Base-by-base conservation (phyloP, 140 eudicot species). In the Stevia rebaudiana region DNA sequence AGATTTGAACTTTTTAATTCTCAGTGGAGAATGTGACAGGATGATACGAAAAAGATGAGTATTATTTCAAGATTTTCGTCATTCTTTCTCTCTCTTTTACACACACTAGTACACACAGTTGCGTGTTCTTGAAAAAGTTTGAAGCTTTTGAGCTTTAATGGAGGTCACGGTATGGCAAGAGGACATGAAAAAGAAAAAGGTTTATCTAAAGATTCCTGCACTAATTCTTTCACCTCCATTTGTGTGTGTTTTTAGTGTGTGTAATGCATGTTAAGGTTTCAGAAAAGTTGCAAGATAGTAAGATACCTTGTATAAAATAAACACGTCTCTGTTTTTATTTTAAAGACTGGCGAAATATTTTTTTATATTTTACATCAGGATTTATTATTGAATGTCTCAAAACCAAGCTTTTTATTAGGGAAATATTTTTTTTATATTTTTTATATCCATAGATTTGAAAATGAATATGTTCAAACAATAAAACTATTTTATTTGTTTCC, bases 221-320 rank as follows among this genome's bases (percentile, higher is more conserved):
- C 79, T 58, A 66, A 46, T n/a, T 60, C 65, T 35, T 23, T 58
- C 64, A 60, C 65, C 69, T 74, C 55, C 74, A 67, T 48, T 10
- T 72, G 37, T 62, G 64, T 62, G 77, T 74, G 59, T 74, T n/a
- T n/a, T n/a, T n/a, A n/a, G n/a, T n/a, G n/a, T n/a, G n/a, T n/a
- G n/a, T n/a, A 67, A 74, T 74, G 79, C 75, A 74, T 68, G n/a
- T n/a, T n/a, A n/a, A n/a, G n/a, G n/a, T 42, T 60, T 19, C 70
- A 51, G 35, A 74, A 74, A 74, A 23, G 65, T 70, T 74, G 79
- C 79, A 74, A 39, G n/a, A 49, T 66, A 43, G 22, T 1, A 3
- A 33, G 9, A 55, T 30, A 55, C 40, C n/a, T n/a, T n/a, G n/a
- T n/a, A n/a, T n/a, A n/a, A n/a, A n/a, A n/a, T n/a, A n/a, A n/a